phyloP scores from a whole-genome alignment of 148 eudicot genomes.

The Arbutus unedo region DNA sequence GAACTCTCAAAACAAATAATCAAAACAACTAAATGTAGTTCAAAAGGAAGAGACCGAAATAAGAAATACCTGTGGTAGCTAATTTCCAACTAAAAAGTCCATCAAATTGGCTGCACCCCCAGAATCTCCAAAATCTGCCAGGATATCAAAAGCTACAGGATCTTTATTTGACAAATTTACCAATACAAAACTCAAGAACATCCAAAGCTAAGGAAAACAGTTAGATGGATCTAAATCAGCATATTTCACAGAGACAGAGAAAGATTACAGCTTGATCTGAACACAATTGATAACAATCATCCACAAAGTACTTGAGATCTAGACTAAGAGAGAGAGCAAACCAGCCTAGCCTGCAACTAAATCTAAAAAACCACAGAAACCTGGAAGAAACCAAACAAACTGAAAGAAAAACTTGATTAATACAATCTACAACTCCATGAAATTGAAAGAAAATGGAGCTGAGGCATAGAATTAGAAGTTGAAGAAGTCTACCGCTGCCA shows the following conservation, averaged over 20 bases:
- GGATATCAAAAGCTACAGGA: background rate
- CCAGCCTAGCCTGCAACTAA: background rate
- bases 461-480: background rate
- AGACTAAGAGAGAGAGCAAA: background rate
- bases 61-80: background rate
- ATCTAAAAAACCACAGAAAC: background rate
- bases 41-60: background rate
- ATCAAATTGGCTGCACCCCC: background rate
- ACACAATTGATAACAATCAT: background rate
- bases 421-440: background rate
- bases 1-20: background rate
- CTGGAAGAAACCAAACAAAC: background rate
- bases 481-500: background rate
- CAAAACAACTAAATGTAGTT: background rate
- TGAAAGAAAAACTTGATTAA: background rate
- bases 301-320: background rate
- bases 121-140: background rate
- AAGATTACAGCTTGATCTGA: background rate
- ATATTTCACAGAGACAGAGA: background rate
- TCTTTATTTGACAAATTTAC: background rate
- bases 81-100: background rate
- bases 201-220: background rate
- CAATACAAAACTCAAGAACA: background rate
- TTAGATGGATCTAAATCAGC: conserved; percentile 1
- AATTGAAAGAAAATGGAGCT: background rate